A percentile compares a stretch with the other conserved stretches of the same genome.
Conservation (phyloP, 805 yeast species). For the Barnettozyma siamensis region DNA sequence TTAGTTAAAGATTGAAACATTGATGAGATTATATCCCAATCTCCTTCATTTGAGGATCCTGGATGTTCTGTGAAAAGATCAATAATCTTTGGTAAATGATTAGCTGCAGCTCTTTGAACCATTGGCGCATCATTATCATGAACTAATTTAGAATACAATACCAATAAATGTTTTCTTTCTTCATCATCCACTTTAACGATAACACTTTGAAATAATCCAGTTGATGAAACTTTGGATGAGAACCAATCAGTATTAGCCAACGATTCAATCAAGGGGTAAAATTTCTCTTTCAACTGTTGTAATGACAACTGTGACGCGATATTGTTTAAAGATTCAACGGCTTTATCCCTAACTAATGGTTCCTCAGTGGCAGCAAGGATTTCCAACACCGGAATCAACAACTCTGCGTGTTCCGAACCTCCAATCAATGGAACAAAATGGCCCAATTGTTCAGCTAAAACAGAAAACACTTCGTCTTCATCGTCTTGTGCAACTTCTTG, state of each 20-base stretch:
- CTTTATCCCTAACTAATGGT: constrained; percentile 92
- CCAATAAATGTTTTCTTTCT: constrained; percentile 56
- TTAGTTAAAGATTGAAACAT: constrained; percentile 75
- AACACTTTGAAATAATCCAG: constrained; percentile 78
- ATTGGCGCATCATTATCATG: constrained; percentile 87
- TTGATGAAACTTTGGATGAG: constrained; percentile 82
- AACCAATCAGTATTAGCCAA: constrained; percentile 92
- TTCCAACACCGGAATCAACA: constrained; percentile 59
- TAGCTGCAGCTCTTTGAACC: constrained; percentile 95
- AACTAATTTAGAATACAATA: constrained; percentile 62
- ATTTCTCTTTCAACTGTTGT: constrained; percentile 58
- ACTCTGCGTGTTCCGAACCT: constrained; percentile 60
- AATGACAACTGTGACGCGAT: constrained; percentile 58
- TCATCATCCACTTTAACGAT: constrained; percentile 51
- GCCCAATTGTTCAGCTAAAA: constrained; percentile 86
- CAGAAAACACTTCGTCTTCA: constrained; percentile 96
- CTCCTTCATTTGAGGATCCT: constrained; percentile 44
- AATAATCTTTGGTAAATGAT: constrained; percentile 69
- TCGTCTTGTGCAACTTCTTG: constrained; percentile 88
- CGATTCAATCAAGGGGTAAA: constrained; percentile 70
- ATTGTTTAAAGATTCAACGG: constrained; percentile 76
- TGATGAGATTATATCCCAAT: constrained; percentile 71
- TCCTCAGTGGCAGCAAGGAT: constrained; percentile 90
- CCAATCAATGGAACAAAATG: constrained; percentile 86
- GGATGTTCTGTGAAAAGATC: constrained; percentile 48